phyloP scores from a whole-genome alignment of 2,329 filamentous ascomycete genomes.

The Epichloe sylvatica region DNA sequence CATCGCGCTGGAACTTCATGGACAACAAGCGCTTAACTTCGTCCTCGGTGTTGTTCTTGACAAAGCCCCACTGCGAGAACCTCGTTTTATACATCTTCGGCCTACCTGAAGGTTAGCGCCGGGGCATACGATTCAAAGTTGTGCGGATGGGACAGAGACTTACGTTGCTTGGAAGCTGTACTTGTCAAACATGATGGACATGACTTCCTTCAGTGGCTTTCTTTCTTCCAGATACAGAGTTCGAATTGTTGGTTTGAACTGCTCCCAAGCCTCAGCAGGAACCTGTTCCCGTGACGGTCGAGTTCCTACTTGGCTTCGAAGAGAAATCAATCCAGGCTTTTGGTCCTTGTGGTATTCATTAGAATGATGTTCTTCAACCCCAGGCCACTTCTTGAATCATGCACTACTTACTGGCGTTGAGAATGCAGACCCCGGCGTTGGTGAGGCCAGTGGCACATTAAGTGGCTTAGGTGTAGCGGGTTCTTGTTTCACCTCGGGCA shows the following conservation, averaged over 20 bases:
- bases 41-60: conserved; percentile 41
- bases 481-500: conserved; percentile 17
- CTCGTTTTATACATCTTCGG: conserved; percentile 44
- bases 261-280: conserved; percentile 33
- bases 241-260: conserved; percentile 31
- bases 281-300: conserved; percentile 29
- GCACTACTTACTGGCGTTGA: conserved; percentile 14
- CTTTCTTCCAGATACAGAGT: conserved; percentile 34
- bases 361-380: not conserved
- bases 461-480: conserved; percentile 17
- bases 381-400: not conserved
- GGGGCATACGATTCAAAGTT: not conserved
- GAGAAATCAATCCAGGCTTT: conserved; percentile 16
- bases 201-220: conserved; percentile 38
- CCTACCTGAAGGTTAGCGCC: conserved; percentile 17
- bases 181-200: conserved; percentile 33
- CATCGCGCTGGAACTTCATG: conserved; percentile 38
- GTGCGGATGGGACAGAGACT: conserved; percentile 10
- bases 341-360: conserved; percentile 10
- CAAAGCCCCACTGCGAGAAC: conserved; percentile 41
- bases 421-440: conserved; percentile 6
- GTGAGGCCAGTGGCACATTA: conserved; percentile 11
- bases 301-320: conserved; percentile 18
- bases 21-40: conserved; percentile 36
- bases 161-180: conserved; percentile 36